These are phyloP conservation scores for Sporothrix pseudoabietina DNA, from an alignment of 2,329 filamentous ascomycete species.

Conservation along the genomic window DNA sequence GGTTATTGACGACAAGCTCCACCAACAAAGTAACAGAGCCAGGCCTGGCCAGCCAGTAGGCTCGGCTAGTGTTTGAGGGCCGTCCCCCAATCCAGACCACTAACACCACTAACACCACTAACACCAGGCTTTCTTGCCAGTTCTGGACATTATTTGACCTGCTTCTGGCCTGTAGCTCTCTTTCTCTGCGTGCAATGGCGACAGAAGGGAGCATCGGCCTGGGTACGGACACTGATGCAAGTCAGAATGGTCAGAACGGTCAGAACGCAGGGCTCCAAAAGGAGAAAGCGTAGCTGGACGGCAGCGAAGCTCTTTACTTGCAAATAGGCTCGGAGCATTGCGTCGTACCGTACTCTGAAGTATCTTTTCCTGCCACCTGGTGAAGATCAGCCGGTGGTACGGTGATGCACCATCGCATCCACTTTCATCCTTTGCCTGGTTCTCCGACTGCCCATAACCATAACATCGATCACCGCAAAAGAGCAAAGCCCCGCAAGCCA, in stretches of 20 bases:
- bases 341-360: background rate
- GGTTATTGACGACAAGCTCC: constrained; percentile 1
- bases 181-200: background rate
- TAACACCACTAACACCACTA: constrained; percentile 11
- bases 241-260: constrained; percentile 7
- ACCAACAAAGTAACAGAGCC: background rate
- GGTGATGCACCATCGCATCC: background rate
- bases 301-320: background rate
- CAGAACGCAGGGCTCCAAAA: background rate
- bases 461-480: background rate
- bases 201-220: constrained; percentile 3
- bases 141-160: constrained; percentile 11
- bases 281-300: background rate
- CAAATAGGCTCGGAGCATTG: background rate
- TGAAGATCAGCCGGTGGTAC: background rate
- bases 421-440: background rate
- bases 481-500: background rate
- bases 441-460: background rate
- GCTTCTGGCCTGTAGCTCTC: background rate
- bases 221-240: constrained; percentile 6
- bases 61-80: constrained; percentile 4
- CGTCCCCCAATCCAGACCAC: background rate
- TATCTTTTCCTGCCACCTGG: constrained; percentile 4
- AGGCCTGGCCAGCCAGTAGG: background rate
- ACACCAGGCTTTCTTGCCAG: constrained; percentile 8